Conservation (phyloP, 371 early-diverging fungal species). For the Circinella umbellata region DNA sequence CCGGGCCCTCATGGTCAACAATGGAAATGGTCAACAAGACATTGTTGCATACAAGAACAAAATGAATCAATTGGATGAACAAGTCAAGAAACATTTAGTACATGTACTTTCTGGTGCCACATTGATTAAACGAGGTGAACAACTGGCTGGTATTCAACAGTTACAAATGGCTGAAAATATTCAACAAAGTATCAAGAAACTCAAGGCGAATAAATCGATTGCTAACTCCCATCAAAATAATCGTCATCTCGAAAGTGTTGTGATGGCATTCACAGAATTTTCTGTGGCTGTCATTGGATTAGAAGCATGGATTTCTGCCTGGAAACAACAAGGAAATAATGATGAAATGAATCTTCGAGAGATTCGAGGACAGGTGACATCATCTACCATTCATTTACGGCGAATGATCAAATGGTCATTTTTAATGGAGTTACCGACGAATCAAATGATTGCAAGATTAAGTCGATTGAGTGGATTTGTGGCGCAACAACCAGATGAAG, state of each 20-base stretch:
- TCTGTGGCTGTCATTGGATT: constrained; percentile 39
- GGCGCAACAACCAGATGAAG: constrained; percentile 32
- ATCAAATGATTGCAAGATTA: constrained; percentile 33
- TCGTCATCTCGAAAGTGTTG: constrained; percentile 29
- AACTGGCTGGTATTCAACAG: constrained; percentile 30
- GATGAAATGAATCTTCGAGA: constrained; percentile 8
- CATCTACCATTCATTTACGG: constrained; percentile 27
- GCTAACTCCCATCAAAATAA: neutral
- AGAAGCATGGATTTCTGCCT: constrained; percentile 46
- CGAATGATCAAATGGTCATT: constrained; percentile 36
- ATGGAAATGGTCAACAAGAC: constrained; percentile 4
- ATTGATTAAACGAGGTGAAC: constrained; percentile 23
- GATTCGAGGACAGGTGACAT: constrained; percentile 22
- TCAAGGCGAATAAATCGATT: constrained; percentile 10
- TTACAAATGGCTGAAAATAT: constrained; percentile 29
- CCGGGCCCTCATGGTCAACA: constrained; percentile 24
- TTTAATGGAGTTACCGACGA: constrained; percentile 17
- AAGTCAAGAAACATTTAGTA: constrained; percentile 30
- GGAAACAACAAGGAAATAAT: constrained; percentile 4
- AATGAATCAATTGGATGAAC: constrained; percentile 31
- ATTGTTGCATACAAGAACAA: constrained; percentile 22
- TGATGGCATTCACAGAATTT: constrained; percentile 42
- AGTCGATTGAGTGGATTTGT: constrained; percentile 33
- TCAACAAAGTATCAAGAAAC: constrained; percentile 18
- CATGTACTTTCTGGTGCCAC: constrained; percentile 35